Percentiles rank a stretch among this genome's conserved stretches.
Evolutionary conservation across 2,329 filamentous ascomycete species (phyloP).

Genomic region (Coniella lustricola): DNA sequence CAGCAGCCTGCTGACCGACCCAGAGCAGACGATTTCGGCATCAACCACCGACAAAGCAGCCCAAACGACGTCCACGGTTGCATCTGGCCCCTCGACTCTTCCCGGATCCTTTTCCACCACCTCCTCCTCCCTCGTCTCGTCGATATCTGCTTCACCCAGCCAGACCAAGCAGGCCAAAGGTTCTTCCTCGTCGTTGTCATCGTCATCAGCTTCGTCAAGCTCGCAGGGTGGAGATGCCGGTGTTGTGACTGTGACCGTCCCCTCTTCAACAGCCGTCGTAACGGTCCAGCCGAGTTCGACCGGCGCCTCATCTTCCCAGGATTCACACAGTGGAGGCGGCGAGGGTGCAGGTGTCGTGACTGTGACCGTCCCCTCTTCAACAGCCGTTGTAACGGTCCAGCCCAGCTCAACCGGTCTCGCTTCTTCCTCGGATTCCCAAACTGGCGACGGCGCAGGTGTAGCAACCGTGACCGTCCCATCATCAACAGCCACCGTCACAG

Average conservation of each 20-base stretch:
- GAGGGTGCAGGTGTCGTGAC: not conserved
- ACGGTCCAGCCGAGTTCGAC: not conserved
- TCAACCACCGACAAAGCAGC: too few relatives aligned
- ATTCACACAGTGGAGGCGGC: not conserved
- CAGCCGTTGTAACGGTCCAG: not conserved
- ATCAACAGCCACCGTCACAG: not conserved
- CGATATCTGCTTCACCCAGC: too few relatives aligned
- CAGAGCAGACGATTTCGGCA: too few relatives aligned
- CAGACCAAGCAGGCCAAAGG: too few relatives aligned
- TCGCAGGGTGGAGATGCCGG: not conserved
- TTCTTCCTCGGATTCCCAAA: not conserved
- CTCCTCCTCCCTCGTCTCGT: too few relatives aligned
- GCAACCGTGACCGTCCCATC: slow-evolving; percentile 1
- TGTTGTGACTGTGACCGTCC: not conserved
- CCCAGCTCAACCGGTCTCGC: not conserved
- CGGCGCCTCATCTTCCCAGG: not conserved
- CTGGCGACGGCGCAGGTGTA: too few relatives aligned
- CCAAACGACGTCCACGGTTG: too few relatives aligned
- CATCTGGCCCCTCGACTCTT: too few relatives aligned
- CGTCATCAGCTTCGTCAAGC: not conserved
- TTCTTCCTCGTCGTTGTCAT: too few relatives aligned
- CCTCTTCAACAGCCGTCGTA: not conserved
- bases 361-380: not conserved
- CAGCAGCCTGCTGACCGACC: too few relatives aligned
- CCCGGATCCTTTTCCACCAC: too few relatives aligned